phyloP scores from a whole-genome alignment of 2,329 filamentous ascomycete species.

The Penicillium sp. region DNA sequence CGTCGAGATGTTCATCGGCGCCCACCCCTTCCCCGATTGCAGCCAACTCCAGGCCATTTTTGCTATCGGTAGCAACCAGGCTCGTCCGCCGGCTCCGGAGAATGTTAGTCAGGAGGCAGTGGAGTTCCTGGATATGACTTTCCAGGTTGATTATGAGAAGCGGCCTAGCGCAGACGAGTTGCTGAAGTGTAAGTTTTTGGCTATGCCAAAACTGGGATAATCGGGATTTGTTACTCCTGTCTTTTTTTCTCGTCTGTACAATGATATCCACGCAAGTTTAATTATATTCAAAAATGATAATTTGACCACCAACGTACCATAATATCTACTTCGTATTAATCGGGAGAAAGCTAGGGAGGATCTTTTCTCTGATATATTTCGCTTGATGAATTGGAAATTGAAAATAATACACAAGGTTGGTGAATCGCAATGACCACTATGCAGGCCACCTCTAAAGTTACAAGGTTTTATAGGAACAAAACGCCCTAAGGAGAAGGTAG shows the following conservation, averaged over 20 bases:
- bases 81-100: constrained; percentile 84
- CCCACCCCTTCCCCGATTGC: constrained; percentile 94
- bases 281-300: background rate
- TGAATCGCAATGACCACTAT: constrained; percentile 26
- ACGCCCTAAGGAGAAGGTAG: constrained; percentile 8
- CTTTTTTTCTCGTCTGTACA: constrained; percentile 11
- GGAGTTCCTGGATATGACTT: constrained; percentile 81
- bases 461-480: constrained; percentile 22
- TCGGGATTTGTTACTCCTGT: background rate
- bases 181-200: constrained; percentile 77
- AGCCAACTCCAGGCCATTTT: constrained; percentile 98
- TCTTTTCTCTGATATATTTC: constrained; percentile 9
- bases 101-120: constrained; percentile 80
- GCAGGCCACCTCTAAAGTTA: constrained; percentile 29
- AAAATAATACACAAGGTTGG: constrained; percentile 25
- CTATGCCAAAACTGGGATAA: constrained; percentile 46
- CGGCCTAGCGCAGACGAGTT: constrained; percentile 90
- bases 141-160: constrained; percentile 92
- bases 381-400: constrained; percentile 14
- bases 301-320: background rate
- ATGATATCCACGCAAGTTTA: constrained; percentile 18
- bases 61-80: constrained; percentile 88
- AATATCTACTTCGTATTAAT: background rate
- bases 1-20: constrained; percentile 98
- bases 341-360: background rate